These are phyloP conservation scores for Volutella citrinella DNA, from an alignment of 2,329 filamentous ascomycete genomes.

Conservation along the genomic window DNA sequence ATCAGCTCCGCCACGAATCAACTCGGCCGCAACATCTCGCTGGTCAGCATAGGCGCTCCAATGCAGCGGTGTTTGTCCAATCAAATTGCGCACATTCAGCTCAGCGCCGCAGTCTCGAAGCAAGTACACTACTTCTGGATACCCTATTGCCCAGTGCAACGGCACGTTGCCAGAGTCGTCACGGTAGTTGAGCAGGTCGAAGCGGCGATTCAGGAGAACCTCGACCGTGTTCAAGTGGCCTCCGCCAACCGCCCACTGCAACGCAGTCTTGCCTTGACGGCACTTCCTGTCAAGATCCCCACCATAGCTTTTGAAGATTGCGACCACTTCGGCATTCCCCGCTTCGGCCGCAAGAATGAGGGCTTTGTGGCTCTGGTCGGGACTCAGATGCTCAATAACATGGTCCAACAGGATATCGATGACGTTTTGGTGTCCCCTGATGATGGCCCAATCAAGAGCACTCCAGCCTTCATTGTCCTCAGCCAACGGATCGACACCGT, in stretches of 20 bases:
- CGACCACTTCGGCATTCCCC: conserved; percentile 3
- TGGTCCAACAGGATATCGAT: conserved; percentile 4
- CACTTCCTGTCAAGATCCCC: conserved; percentile 7
- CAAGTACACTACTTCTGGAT: conserved; percentile 6
- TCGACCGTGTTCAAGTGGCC: conserved; percentile 4
- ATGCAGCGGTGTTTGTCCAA: conserved; percentile 8
- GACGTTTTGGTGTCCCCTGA: conserved; percentile 6
- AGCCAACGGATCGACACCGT: conserved; percentile 3
- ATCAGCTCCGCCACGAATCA: conserved; percentile 8
- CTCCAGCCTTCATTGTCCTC: conserved; percentile 13
- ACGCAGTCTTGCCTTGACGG: conserved; percentile 10
- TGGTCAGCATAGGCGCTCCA: conserved; percentile 5
- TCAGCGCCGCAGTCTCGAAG: conserved; percentile 7
- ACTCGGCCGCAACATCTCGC: conserved; percentile 1
- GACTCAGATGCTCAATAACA: neutral
- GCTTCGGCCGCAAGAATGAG: conserved; percentile 12
- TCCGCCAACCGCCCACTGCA: conserved; percentile 12
- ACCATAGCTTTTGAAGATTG: conserved; percentile 8
- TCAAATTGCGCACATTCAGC: conserved; percentile 4
- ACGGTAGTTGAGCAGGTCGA: conserved; percentile 6
- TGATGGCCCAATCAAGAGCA: conserved; percentile 14
- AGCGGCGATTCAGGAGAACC: conserved; percentile 1
- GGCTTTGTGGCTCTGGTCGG: conserved; percentile 8
- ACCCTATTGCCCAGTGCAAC: conserved; percentile 12
- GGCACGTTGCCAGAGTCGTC: conserved; percentile 10